Conservation (phyloP, 179 eudicot species). For the Patellifolia procumbens region DNA sequence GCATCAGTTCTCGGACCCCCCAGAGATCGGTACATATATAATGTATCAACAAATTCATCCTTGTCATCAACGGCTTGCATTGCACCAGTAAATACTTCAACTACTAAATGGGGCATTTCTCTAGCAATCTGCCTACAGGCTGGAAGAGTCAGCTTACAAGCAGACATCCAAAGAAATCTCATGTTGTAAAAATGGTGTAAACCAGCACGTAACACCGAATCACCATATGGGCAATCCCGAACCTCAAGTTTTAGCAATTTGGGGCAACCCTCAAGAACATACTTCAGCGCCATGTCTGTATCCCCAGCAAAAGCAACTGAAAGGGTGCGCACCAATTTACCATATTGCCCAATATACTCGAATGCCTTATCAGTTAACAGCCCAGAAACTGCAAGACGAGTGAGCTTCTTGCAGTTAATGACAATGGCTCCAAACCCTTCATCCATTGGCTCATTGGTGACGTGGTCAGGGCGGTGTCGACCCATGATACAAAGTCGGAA, state of each 20-base stretch:
- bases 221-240: conserved; percentile 89
- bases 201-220: conserved; percentile 66
- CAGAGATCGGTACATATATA: conserved; percentile 83
- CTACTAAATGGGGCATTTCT: conserved; percentile 61
- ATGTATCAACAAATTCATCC: conserved; percentile 52
- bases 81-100: conserved; percentile 56
- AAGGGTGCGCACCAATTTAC: conserved; percentile 66
- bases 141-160: conserved; percentile 64
- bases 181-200: conserved; percentile 68
- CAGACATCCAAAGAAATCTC: conserved; percentile 92
- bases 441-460: conserved; percentile 82
- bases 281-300: conserved; percentile 76
- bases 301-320: conserved; percentile 95
- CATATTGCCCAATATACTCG: conserved; percentile 66
- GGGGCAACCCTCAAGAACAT: conserved; percentile 79
- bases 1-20: conserved; percentile 77
- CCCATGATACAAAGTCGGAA: conserved; percentile 92
- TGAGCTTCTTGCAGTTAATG: conserved; percentile 80
- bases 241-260: conserved; percentile 90
- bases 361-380: conserved; percentile 77
- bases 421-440: conserved; percentile 95
- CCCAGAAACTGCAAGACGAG: conserved; percentile 82
- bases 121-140: conserved; percentile 65
- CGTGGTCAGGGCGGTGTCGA: conserved; percentile 65
- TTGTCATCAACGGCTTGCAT: conserved; percentile 33